These are phyloP conservation scores for Chenopodium berlandieri DNA, from an alignment of 148 eudicot genomes.

Conservation along the genomic window DNA sequence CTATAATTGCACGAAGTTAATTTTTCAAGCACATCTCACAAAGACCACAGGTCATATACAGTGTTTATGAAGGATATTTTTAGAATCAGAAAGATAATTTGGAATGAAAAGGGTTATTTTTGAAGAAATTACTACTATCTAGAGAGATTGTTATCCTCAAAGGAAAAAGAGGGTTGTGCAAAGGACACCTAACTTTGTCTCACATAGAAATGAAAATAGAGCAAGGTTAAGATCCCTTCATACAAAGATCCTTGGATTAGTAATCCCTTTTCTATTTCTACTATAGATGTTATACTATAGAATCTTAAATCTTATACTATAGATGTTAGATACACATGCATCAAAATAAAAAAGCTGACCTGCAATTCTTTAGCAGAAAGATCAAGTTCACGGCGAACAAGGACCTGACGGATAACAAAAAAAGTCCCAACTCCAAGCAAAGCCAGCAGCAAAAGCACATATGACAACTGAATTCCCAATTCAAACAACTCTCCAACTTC, in stretches of 20 bases:
- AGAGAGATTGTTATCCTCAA: neutral
- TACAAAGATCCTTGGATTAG: too few species aligned
- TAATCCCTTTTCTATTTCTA: too few species aligned
- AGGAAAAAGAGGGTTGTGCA: neutral
- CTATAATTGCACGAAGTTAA: slow-evolving; percentile 34
- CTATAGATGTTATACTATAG: too few species aligned
- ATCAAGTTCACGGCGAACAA: slow-evolving; percentile 92
- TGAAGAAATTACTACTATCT: too few species aligned
- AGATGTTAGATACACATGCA: neutral
- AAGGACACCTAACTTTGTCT: neutral
- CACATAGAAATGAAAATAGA: too few species aligned
- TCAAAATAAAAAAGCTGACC: slow-evolving; percentile 38
- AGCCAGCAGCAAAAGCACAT: slow-evolving; percentile 73
- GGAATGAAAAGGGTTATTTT: too few species aligned
- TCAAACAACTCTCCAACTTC: slow-evolving; percentile 88
- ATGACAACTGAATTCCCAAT: slow-evolving; percentile 87
- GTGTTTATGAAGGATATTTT: neutral
- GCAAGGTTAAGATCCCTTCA: neutral
- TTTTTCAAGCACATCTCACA: neutral
- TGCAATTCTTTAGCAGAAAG: slow-evolving; percentile 97
- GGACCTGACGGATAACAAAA: slow-evolving; percentile 91
- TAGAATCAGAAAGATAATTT: neutral
- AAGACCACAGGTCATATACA: neutral
- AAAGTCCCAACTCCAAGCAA: slow-evolving; percentile 84
- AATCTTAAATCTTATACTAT: too few species aligned